Evolutionary conservation across 345 rosid genomes (phyloP), one percentile per base, ranked within the genome.

Genomic region (Cardiospermum halicacabum): DNA sequence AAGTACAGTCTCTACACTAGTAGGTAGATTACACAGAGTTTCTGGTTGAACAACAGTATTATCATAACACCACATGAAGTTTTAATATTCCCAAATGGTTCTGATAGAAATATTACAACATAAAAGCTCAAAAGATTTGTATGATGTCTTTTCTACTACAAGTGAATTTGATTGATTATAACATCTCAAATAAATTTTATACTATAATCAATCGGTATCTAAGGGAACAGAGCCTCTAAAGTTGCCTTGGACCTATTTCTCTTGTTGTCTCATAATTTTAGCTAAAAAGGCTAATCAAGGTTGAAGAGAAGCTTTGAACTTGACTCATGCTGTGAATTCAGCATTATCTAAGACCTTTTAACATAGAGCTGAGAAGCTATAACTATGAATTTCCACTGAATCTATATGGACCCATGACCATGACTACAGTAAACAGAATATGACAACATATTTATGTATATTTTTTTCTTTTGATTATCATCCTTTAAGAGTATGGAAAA

Each of bases 401-500:
- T n/a, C n/a, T n/a, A n/a, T n/a, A n/a, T n/a, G n/a, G n/a, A n/a
- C n/a, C n/a, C n/a, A n/a, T n/a, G n/a, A n/a, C n/a, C n/a, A n/a
- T n/a, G n/a, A n/a, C n/a, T n/a, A n/a, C n/a, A n/a, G n/a, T n/a
- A n/a, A n/a, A n/a, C n/a, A n/a, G n/a, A n/a, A n/a, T n/a, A 37
- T 39, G 18, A 3, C 36, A 34, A 34, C 10, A 34, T 1, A 34
- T 6, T 7, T 16, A 11, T 25, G 43, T 42, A 63, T 18, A 56
- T 53, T 53, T 55, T 56, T 25, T 48, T 58, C 49, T 49, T 64
- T 24, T 70, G 42, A 58, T 50, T 57, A 62, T 62, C 62, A 61
- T 55, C 67, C 66, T 21, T 40, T 43, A 43, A 43, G 28, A 7
- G 21, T 49, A n/a, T 43, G 60, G 73, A 32, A 49, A 66, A 32